Evolutionary conservation across 495 filamentous ascomycete species (phyloP), one percentile per base, ranked within the genome.

Genomic region (Talaromyces nanjingensis): DNA sequence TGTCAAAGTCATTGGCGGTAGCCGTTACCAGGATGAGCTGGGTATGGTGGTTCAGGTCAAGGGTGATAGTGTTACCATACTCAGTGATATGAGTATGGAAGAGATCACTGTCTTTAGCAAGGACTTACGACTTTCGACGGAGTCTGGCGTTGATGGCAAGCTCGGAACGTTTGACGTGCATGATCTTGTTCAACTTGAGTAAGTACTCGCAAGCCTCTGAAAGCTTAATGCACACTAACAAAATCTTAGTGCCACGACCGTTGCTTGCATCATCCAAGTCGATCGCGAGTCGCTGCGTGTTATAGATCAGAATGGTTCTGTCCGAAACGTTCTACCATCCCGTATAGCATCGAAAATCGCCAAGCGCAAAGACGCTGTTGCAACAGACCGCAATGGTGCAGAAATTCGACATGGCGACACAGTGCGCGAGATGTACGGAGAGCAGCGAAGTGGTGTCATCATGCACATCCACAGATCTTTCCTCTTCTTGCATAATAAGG

Each of bases 91-190:
- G 68, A 92, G 83, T 60, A 92, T 92, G 76, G 86, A 88, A 60
- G 96, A 98, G 73, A 91, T 99, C 64, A 97, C 93, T 0, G 93
- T 99, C 2, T 99, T 99, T 78, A 97, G 93, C 76, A 97, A 96
- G 69, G 96, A 99, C 74, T 80, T 99, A 42, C 84, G 94, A 63
- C 89, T 96, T 72, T 94, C 96, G 47, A 89, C 88, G 54, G 94
- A 99, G 67, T 89, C 92, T 67, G 92, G 90, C 62, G 90, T 87
- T 52, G 84, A 90, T 65, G 87, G 87, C 9, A 86, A 88, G 55
- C 83, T 91, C 25, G 91, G 91, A 16, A 89, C 92, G 71, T 97
- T 88, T 73, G 90, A 93, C 64, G 86, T 99, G 34, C 89, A 92
- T 65, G 94, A 99, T 74, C 81, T 99, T 25, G 91, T 98, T 20